Percentiles rank a stretch among this genome's conserved stretches.
These are phyloP conservation scores for Cyclotella atomus DNA, from an alignment of 108 stramenopile genomes.

Conservation along the genomic window DNA sequence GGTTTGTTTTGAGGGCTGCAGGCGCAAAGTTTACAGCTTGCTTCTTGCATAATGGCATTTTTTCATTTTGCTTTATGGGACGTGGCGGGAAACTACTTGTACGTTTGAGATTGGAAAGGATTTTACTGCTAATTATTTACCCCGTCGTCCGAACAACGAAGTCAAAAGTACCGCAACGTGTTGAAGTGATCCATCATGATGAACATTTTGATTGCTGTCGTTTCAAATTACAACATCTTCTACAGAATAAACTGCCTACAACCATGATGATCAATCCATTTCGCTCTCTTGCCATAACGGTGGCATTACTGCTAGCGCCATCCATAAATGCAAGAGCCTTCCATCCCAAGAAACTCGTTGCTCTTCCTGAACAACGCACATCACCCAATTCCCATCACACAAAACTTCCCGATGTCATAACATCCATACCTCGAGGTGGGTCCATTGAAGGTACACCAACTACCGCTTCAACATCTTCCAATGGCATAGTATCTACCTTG, in stretches of 20 bases:
- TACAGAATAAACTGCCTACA: not conserved
- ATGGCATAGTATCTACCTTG: conserved; percentile 28
- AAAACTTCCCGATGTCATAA: conserved; percentile 1
- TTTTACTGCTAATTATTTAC: no score
- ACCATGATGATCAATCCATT: conserved; percentile 15
- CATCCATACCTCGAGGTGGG: conserved; percentile 35
- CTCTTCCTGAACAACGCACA: conserved; percentile 4
- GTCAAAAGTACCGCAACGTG: no score
- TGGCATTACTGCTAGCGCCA: not conserved
- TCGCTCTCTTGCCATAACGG: conserved; percentile 3
- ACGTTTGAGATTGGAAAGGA: no score
- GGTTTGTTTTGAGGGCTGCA: no score
- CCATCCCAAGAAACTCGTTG: conserved; percentile 2
- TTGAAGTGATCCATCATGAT: no score
- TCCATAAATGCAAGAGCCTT: conserved; percentile 21
- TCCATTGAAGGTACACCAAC: conserved; percentile 22
- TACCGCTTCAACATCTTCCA: conserved; percentile 12
- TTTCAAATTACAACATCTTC: not conserved
- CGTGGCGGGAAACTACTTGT: no score
- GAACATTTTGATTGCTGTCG: no score
- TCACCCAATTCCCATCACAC: not conserved
- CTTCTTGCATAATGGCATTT: no score
- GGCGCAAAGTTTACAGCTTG: no score
- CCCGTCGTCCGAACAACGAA: no score
- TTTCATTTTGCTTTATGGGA: no score